Percentiles rank a stretch among this genome's conserved stretches.
These are phyloP conservation scores for Aschersonia sp. DNA, from an alignment of 2,329 filamentous ascomycete species.

Conservation along the genomic window DNA sequence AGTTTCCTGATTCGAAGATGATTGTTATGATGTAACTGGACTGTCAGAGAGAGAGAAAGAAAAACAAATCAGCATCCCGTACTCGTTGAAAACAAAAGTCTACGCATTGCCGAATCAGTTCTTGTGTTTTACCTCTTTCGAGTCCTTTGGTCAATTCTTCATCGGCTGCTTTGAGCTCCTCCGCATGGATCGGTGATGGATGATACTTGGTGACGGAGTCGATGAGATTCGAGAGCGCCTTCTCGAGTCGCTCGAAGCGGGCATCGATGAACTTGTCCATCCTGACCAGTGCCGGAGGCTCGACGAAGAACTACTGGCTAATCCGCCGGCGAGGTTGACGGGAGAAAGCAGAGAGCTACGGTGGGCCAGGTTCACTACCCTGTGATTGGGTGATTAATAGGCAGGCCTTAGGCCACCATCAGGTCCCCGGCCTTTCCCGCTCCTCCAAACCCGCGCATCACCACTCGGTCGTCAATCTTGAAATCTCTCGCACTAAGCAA, in stretches of 20 bases:
- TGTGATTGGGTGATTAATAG: no score
- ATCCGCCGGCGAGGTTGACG: no score
- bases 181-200: slow-evolving; percentile 51
- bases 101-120: neutral
- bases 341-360: slow-evolving; percentile 1
- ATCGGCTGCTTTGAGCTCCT: slow-evolving; percentile 58
- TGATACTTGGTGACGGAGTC: slow-evolving; percentile 75
- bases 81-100: neutral
- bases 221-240: slow-evolving; percentile 52
- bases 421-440: slow-evolving; percentile 16
- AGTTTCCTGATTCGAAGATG: slow-evolving; percentile 52
- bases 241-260: slow-evolving; percentile 52
- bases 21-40: slow-evolving; percentile 64
- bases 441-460: slow-evolving; percentile 18
- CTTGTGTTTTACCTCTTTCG: slow-evolving; percentile 37
- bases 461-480: neutral
- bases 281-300: neutral
- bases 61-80: neutral
- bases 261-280: slow-evolving; percentile 51
- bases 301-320: neutral
- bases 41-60: slow-evolving; percentile 20
- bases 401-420: slow-evolving; percentile 15
- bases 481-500: slow-evolving; percentile 11
- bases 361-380: slow-evolving; percentile 7
- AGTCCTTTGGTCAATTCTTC: slow-evolving; percentile 50